Base-by-base conservation (phyloP, 2,329 filamentous ascomycete species). In the Alternaria conjuncta region DNA sequence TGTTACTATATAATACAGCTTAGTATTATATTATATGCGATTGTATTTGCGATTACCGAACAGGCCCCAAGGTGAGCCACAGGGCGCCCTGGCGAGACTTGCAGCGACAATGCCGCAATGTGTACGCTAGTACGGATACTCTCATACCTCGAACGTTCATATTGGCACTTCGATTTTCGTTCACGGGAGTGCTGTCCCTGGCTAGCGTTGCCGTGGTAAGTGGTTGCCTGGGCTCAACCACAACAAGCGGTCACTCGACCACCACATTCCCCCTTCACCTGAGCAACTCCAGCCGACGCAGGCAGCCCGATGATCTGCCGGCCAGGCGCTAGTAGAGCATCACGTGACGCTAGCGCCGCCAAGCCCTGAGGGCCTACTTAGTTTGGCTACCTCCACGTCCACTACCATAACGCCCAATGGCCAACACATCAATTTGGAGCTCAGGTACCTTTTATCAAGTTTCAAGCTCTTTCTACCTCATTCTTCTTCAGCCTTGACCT, bases 171-270 rank as follows among this genome's bases (percentile, higher is more conserved):
- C 20, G 43, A 45, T 49, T 44, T 28, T 50, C 15, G 44, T 26
- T 41, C 45, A 41, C 51, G 56, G 18, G 12, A 46, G 56, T 50
- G 45, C 51, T 60, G 61, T 47, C 51, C 26, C 55, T 51, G 56
- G 61, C 61, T 56, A 56, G 32, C 51, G 25, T 53, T 63, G 61
- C 61, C 56, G 51, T 28, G 6, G 11, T n/a, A 21, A 46, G 13
- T 44, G 47, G 49, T 26, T 58, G 46, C 46, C 56, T 58, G 23
- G 18, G 10, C 18, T 18, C 30, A 21, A 51, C 45, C 25, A 46
- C 28, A 36, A 36, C 44, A 36, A 49, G 43, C 28, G 20, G 36
- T 30, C 54, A 21, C 43, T 28, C n/a, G n/a, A 26, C 47, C 25
- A 18, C 49, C 28, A 59, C 49, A 15, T 11, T 18, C 26, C 44